Evolutionary conservation across 2,329 filamentous ascomycete species (phyloP).

Genomic region (Hypoxylon sp.): DNA sequence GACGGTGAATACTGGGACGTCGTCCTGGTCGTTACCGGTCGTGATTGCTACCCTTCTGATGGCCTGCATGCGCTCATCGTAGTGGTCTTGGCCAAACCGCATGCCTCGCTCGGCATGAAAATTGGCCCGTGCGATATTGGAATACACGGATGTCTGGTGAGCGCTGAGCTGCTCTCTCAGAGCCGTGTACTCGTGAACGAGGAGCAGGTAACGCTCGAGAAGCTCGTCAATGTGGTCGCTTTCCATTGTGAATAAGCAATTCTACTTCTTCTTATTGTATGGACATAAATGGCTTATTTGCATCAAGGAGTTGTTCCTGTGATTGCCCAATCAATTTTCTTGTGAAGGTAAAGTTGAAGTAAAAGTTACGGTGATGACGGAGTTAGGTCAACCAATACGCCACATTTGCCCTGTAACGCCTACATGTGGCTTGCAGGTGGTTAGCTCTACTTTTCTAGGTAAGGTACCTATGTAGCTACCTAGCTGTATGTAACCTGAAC

Average conservation of each 20-base stretch:
- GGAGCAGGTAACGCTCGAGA: constrained; percentile 69
- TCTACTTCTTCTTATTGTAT: no score
- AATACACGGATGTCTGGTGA: constrained; percentile 64
- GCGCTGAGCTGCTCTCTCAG: constrained; percentile 63
- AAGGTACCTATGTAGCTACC: neutral
- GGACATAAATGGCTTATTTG: no score
- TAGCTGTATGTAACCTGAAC: no score
- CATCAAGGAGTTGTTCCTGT: no score
- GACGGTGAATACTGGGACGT: constrained; percentile 39
- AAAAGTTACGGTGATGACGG: neutral
- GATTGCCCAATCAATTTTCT: no score
- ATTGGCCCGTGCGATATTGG: constrained; percentile 76
- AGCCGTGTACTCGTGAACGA: constrained; percentile 72
- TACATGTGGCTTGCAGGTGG: constrained; percentile 7
- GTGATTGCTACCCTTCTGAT: constrained; percentile 53
- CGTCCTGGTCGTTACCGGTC: constrained; percentile 10
- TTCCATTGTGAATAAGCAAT: constrained; percentile 42
- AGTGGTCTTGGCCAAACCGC: constrained; percentile 74
- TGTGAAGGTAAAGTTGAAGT: no score
- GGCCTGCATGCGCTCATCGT: constrained; percentile 78
- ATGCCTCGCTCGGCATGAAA: constrained; percentile 71
- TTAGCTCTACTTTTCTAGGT: no score
- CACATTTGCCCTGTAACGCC: constrained; percentile 6
- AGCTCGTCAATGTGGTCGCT: constrained; percentile 65
- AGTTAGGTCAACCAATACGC: constrained; percentile 10